Conservation (phyloP, 495 filamentous ascomycete genomes). For the Umbilicaria muhlenbergii region DNA sequence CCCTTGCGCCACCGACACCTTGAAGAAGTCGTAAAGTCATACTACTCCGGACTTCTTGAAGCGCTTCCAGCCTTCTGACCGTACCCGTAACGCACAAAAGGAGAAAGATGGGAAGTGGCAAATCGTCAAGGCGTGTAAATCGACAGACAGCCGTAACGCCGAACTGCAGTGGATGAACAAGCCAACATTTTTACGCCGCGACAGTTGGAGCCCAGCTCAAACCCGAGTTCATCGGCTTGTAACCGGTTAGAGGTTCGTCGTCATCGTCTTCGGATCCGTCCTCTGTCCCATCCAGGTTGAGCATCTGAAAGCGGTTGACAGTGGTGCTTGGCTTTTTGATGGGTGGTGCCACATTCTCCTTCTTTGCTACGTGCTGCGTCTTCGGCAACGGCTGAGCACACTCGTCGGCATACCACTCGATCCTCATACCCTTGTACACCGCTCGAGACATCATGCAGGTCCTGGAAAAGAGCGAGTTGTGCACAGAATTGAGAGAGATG, state of each 20-base stretch:
- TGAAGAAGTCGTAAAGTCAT: no score
- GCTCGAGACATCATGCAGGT: slow-evolving; percentile 65
- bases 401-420: slow-evolving; percentile 61
- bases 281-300: slow-evolving; percentile 36
- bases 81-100: no score
- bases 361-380: slow-evolving; percentile 15
- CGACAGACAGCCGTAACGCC: no score
- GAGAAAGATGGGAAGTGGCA: no score
- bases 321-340: slow-evolving; percentile 20
- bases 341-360: slow-evolving; percentile 16
- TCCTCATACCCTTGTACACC: slow-evolving; percentile 57
- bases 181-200: no score
- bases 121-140: no score
- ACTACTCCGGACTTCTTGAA: no score
- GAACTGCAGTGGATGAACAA: no score
- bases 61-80: no score
- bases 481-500: slow-evolving; percentile 63
- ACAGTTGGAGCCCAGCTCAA: no score
- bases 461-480: slow-evolving; percentile 57
- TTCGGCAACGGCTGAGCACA: slow-evolving; percentile 46
- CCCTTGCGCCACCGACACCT: no score
- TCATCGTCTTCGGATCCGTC: slow-evolving; percentile 18
- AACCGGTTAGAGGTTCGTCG: slow-evolving; percentile 3
- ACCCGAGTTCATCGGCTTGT: no score
- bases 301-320: slow-evolving; percentile 49